Base-by-base conservation (phyloP, 495 filamentous ascomycete species). In the Aspergillus diversus region DNA sequence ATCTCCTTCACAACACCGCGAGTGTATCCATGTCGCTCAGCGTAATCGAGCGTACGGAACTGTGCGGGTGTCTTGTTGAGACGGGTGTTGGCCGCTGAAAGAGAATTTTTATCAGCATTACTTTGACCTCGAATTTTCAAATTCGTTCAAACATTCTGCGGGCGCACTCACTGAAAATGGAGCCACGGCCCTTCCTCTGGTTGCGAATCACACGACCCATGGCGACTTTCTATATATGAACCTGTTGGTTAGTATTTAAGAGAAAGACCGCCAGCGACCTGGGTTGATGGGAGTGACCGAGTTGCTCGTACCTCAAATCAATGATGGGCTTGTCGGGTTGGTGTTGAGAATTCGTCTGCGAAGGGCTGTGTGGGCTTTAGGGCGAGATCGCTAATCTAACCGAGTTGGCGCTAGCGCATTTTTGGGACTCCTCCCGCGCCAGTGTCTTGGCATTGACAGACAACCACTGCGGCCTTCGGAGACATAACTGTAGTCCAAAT, bases 1-100 rank as follows among this genome's bases (percentile, higher is more conserved):
- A 99, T 97, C 75, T 97, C 92, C 88, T 96, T 97, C 71, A 99
- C 92, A 55, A 97, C 86, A 79, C 95, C 95, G 61, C 95, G 91
- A 75, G 95, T 87, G 83, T 98, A 99, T 74, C 95, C 95, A 87
- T 97, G 90, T 69, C 92, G 88, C 84, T 97, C 93, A 75, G 92
- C 88, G 80, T 86, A 98, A 79, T 99, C 95, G 83, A 96, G 90
- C 64, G 85, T 89, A 80, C 95, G 85, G 89, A 98, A 98, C 80
- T 96, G 90, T 70, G 95, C 92, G 48, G 89, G 87, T 53, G 87
- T 86, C 81, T 97, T 97, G 82, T 93, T 92, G 70, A 97, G 88
- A 75, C 92, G 91, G 82, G 94, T 97, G 85, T 93, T 76, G 72
- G 90, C 89, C 77, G 86, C 86, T 88, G 71, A 63, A 72, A 66